phyloP scores from a whole-genome alignment of 2,329 filamentous ascomycete genomes.

The Exserohilum rostratum region DNA sequence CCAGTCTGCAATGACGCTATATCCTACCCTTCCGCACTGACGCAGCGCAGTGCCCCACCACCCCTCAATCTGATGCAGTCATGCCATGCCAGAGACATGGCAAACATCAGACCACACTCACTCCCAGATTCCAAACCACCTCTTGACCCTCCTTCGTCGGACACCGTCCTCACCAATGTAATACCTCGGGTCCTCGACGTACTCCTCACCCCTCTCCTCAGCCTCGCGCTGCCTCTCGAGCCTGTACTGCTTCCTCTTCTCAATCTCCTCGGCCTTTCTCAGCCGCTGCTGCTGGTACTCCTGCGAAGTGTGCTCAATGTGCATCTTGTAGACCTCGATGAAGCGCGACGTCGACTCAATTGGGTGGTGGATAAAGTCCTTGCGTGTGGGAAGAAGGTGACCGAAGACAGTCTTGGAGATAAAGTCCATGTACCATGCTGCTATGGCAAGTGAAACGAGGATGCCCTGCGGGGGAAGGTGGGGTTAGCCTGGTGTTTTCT shows the following conservation, averaged over 20 bases:
- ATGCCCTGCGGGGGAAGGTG: constrained; percentile 59
- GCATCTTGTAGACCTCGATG: constrained; percentile 75
- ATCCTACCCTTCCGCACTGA: neutral
- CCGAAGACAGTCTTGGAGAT: constrained; percentile 77
- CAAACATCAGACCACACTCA: constrained; percentile 14
- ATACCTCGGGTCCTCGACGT: constrained; percentile 46
- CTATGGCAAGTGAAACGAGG: constrained; percentile 70
- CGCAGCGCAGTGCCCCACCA: neutral
- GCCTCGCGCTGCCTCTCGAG: constrained; percentile 57
- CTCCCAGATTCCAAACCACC: constrained; percentile 81
- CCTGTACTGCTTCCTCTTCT: constrained; percentile 84
- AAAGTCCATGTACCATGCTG: constrained; percentile 81
- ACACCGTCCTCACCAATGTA: constrained; percentile 49
- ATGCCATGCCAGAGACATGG: neutral
- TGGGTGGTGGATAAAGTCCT: constrained; percentile 72
- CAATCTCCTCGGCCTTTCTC: constrained; percentile 79
- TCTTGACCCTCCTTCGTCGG: constrained; percentile 68
- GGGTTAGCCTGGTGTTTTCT: constrained; percentile 1
- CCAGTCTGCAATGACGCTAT: neutral
- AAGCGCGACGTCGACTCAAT: constrained; percentile 69
- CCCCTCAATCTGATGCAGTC: neutral
- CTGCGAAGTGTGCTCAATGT: constrained; percentile 72
- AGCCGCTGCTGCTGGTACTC: constrained; percentile 74
- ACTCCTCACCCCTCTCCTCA: constrained; percentile 43
- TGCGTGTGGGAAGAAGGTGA: constrained; percentile 75